A percentile compares a stretch with the other conserved stretches of the same genome.
Conservation (phyloP, 2,329 filamentous ascomycete species). For the Teratosphaeria gauchensis region DNA sequence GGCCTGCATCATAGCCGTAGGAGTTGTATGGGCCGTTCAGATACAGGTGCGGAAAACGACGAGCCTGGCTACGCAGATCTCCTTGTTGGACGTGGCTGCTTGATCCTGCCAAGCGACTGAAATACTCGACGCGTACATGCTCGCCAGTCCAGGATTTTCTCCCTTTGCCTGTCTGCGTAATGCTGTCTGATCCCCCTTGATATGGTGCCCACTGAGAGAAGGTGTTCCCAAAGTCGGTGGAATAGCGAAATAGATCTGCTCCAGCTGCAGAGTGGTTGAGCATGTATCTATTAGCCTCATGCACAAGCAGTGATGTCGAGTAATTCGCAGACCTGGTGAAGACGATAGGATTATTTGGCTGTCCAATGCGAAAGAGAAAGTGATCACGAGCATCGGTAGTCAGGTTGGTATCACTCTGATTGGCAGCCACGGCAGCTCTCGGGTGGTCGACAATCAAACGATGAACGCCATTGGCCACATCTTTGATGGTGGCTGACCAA, state of each 20-base stretch:
- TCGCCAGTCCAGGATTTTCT: slow-evolving; percentile 50
- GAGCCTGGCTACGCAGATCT: no score
- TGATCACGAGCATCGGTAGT: slow-evolving; percentile 46
- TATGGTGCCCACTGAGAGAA: no score
- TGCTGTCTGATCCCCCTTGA: no score
- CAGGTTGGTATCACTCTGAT: slow-evolving; percentile 21
- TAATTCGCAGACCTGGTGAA: slow-evolving; percentile 50
- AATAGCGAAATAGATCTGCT: slow-evolving; percentile 54
- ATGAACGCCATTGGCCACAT: slow-evolving; percentile 53
- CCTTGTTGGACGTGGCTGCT: slow-evolving; percentile 36
- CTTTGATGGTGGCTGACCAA: slow-evolving; percentile 34
- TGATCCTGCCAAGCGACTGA: slow-evolving; percentile 39
- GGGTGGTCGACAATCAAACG: slow-evolving; percentile 48
- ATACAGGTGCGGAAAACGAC: slow-evolving; percentile 54
- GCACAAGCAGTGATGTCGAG: slow-evolving; percentile 42
- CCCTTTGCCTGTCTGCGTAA: slow-evolving; percentile 13
- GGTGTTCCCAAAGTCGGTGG: slow-evolving; percentile 45
- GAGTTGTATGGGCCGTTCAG: slow-evolving; percentile 54
- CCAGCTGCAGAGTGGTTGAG: slow-evolving; percentile 52
- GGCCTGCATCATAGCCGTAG: slow-evolving; percentile 53
- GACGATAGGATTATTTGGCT: slow-evolving; percentile 49
- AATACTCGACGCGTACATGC: slow-evolving; percentile 56
- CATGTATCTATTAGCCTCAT: slow-evolving; percentile 27
- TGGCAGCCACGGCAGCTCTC: slow-evolving; percentile 24
- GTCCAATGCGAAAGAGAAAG: slow-evolving; percentile 53